phyloP scores from a whole-genome alignment of 2,329 filamentous ascomycete genomes.

The Cladophialophora bantiana region DNA sequence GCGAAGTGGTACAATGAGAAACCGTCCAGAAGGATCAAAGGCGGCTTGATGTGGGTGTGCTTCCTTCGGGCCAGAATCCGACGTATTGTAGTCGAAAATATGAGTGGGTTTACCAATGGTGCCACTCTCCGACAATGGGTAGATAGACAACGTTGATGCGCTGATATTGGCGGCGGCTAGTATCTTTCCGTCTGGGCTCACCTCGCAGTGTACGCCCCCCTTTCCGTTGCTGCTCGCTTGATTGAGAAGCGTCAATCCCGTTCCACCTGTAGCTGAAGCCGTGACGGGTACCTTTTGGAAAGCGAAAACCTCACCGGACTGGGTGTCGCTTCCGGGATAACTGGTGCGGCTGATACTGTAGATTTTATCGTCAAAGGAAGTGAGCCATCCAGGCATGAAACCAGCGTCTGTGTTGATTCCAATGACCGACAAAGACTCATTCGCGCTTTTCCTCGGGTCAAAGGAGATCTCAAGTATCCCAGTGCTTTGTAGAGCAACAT shows the following conservation, averaged over 20 bases:
- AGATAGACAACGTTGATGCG: conserved; percentile 23
- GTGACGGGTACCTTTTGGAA: conserved; percentile 1
- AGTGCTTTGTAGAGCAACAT: conserved; percentile 28
- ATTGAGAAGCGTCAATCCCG: conserved; percentile 10
- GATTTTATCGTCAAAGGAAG: conserved; percentile 15
- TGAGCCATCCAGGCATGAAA: conserved; percentile 25
- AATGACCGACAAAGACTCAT: conserved; percentile 22
- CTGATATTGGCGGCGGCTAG: conserved; percentile 22
- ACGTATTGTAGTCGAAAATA: conserved; percentile 22
- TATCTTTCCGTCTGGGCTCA: conserved; percentile 17
- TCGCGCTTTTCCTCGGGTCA: conserved; percentile 13
- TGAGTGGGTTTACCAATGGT: conserved; percentile 16
- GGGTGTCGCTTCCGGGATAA: conserved; percentile 1
- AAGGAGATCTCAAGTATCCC: conserved; percentile 27
- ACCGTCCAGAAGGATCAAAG: conserved; percentile 27
- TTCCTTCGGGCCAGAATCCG: conserved; percentile 13
- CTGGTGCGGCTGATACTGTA: conserved; percentile 26
- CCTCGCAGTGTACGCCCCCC: conserved; percentile 26
- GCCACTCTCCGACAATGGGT: conserved; percentile 17
- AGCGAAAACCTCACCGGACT: conserved; percentile 19
- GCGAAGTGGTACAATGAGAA: conserved; percentile 24
- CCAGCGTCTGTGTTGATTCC: conserved; percentile 22
- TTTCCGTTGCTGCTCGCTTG: conserved; percentile 25
- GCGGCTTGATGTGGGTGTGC: conserved; percentile 26
- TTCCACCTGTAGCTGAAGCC: background rate